These are phyloP conservation scores for Myxozyma lipomycoides DNA, from an alignment of 805 yeast genomes.

Conservation along the genomic window DNA sequence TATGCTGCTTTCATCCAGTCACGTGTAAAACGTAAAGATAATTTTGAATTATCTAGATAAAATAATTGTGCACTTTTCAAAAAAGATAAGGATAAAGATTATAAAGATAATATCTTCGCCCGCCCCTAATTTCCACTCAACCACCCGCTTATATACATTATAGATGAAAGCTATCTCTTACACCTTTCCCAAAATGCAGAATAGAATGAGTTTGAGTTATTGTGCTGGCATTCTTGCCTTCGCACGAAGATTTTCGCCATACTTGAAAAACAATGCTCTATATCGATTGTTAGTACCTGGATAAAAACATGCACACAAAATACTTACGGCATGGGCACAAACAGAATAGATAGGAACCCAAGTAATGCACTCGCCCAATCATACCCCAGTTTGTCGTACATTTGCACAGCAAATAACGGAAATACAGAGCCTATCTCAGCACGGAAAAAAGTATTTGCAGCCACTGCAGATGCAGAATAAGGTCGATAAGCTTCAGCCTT, in stretches of 20 bases:
- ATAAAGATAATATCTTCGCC: too few relatives aligned
- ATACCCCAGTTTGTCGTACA: constrained; percentile 53
- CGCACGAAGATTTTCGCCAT: constrained; percentile 19
- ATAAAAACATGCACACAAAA: background rate
- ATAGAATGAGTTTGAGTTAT: too few relatives aligned
- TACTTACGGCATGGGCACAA: constrained; percentile 22
- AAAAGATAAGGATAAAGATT: too few relatives aligned
- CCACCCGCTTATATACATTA: too few relatives aligned
- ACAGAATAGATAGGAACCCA: constrained; percentile 14
- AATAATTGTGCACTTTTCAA: too few relatives aligned
- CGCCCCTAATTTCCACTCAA: too few relatives aligned
- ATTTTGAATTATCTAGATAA: too few relatives aligned
- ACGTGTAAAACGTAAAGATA: too few relatives aligned
- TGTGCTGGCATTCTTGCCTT: background rate
- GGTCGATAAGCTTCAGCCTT: constrained; percentile 44
- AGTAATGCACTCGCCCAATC: constrained; percentile 53
- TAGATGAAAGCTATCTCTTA: too few relatives aligned
- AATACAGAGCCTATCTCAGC: constrained; percentile 43
- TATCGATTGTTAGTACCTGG: background rate
- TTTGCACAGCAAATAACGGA: constrained; percentile 49
- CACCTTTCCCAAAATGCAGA: too few relatives aligned
- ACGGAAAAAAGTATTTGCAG: constrained; percentile 64
- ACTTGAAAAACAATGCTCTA: constrained; percentile 13
- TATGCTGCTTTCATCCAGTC: too few relatives aligned
- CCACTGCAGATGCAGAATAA: constrained; percentile 68